A percentile compares a stretch with the other conserved stretches of the same genome.
phyloP scores from a whole-genome alignment of 192 early-diverging fungal species.

The Allomyces arbusculus region DNA sequence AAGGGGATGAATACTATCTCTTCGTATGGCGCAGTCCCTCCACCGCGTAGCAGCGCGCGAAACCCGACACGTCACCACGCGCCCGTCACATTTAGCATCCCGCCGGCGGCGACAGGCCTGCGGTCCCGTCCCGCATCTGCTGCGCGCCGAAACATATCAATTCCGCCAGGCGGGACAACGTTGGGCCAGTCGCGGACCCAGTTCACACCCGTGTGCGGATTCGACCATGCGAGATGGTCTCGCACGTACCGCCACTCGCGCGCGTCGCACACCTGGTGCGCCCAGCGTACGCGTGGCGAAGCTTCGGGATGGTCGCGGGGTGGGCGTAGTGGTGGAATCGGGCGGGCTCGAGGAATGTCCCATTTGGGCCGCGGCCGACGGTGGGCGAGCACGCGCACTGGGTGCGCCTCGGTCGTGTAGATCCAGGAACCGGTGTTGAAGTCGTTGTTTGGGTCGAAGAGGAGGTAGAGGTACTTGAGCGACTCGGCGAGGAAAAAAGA shows the following conservation, averaged over 20 bases:
- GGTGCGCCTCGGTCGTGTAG: constrained; percentile 90
- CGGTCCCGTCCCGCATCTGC: too few species aligned
- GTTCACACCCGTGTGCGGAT: not conserved
- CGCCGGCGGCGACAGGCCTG: too few species aligned
- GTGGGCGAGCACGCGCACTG: constrained; percentile 17
- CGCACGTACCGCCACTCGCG: not conserved
- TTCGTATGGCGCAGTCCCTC: too few species aligned
- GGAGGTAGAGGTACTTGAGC: constrained; percentile 81
- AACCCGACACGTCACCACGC: too few species aligned
- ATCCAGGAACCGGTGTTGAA: constrained; percentile 65
- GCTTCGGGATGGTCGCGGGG: not conserved
- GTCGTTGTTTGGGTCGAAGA: constrained; percentile 46
- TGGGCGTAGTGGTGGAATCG: not conserved
- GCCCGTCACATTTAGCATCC: too few species aligned
- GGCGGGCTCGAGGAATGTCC: not conserved
- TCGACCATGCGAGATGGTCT: not conserved
- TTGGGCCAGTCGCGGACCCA: not conserved
- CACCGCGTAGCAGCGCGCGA: too few species aligned
- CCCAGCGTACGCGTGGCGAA: not conserved
- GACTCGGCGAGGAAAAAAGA: constrained; percentile 83
- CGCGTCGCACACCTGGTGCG: not conserved
- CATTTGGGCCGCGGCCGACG: not conserved
- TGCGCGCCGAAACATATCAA: too few species aligned
- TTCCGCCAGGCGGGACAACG: too few species aligned
- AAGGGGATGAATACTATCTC: too few species aligned